phyloP scores from a whole-genome alignment of 108 stramenopile genomes.

The Nannochloropsis oceanica region DNA sequence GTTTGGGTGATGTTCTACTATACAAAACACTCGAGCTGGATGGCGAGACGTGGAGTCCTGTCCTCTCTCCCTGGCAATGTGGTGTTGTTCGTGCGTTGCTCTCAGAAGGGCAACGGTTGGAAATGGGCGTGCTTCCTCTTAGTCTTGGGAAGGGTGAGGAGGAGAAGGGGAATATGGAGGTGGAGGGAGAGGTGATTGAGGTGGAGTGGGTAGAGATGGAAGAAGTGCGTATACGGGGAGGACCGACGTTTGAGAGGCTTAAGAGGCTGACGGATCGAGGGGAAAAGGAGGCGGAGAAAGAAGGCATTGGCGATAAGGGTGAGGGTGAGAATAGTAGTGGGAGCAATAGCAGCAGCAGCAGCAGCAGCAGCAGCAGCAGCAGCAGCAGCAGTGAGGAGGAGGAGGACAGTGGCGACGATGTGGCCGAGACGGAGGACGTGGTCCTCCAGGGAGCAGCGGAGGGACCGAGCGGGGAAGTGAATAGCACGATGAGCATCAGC shows the following conservation, averaged over 20 bases:
- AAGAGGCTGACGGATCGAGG: not conserved
- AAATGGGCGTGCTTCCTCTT: not conserved
- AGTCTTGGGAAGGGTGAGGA: not conserved
- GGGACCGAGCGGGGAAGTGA: not conserved
- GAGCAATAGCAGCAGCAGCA: not conserved
- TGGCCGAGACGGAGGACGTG: not conserved
- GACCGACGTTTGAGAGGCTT: not conserved
- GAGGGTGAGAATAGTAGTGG: not conserved
- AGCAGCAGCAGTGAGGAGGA: not conserved
- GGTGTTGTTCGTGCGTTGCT: not conserved
- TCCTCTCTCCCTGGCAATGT: not conserved
- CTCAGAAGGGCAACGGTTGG: not conserved
- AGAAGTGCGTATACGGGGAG: not conserved
- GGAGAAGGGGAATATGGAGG: not conserved
- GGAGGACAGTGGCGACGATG: not conserved
- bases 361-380: not conserved
- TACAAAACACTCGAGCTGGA: not conserved
- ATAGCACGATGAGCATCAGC: too few relatives aligned
- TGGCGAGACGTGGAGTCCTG: not conserved
- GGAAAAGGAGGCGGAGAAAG: not conserved
- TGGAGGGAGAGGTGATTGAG: not conserved
- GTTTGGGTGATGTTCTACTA: not conserved
- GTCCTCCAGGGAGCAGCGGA: not conserved
- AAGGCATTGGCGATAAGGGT: not conserved
- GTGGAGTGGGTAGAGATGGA: not conserved